Evolutionary conservation across 2,329 filamentous ascomycete genomes (phyloP).

Genomic region (Penicillium sp.): DNA sequence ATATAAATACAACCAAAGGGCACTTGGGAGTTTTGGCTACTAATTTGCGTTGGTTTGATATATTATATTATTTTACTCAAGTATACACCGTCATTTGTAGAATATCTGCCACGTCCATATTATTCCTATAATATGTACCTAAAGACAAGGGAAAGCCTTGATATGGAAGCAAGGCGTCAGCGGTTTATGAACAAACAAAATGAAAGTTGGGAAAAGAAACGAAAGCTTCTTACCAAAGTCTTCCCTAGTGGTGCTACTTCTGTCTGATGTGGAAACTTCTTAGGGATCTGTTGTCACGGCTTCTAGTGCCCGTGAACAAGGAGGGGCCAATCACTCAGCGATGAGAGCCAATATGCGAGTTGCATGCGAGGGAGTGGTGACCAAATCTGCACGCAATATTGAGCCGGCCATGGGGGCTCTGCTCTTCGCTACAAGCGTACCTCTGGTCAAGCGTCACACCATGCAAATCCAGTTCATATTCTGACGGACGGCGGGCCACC

Average conservation of each 20-base stretch:
- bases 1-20: neutral
- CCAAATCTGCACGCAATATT: slow-evolving; percentile 79
- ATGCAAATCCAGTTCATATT: slow-evolving; percentile 70
- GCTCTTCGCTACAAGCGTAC: slow-evolving; percentile 27
- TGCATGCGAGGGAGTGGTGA: slow-evolving; percentile 72
- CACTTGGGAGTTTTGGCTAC: neutral
- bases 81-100: rapidly evolving
- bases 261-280: neutral
- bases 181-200: neutral
- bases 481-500: slow-evolving; percentile 65
- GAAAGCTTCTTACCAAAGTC: rapidly evolving
- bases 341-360: slow-evolving; percentile 68
- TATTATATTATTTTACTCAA: neutral
- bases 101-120: neutral
- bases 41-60: neutral
- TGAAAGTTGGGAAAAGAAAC: neutral
- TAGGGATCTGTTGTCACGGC: neutral
- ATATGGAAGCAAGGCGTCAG: neutral
- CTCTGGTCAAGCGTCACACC: slow-evolving; percentile 67
- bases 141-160: neutral
- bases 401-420: slow-evolving; percentile 30
- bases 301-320: neutral
- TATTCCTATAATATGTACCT: neutral
- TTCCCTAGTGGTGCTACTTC: neutral
- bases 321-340: neutral